A percentile compares a stretch with the other conserved stretches of the same genome.
Evolutionary conservation across 192 early-diverging fungal genomes (phyloP).

Genomic region (Dimargaris verticillata): DNA sequence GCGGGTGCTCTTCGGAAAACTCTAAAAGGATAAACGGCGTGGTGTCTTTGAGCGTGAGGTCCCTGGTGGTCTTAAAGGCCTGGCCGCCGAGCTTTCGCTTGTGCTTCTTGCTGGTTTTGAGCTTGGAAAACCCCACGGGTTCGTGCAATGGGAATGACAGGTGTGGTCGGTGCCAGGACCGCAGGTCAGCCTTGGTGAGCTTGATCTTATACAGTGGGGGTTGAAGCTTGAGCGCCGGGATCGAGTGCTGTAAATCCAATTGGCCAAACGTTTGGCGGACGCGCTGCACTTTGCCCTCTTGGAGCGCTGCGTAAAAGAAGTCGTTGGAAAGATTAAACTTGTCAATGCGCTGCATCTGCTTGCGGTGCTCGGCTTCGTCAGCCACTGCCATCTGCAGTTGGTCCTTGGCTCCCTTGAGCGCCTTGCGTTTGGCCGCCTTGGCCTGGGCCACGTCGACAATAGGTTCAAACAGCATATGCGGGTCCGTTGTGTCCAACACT

Average conservation of each 20-base stretch:
- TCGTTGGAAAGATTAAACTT: slow-evolving; percentile 83
- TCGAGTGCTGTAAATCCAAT: slow-evolving; percentile 66
- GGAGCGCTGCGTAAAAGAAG: slow-evolving; percentile 59
- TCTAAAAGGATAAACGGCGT: slow-evolving; percentile 71
- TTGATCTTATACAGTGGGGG: slow-evolving; percentile 69
- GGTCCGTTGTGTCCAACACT: slow-evolving; percentile 36
- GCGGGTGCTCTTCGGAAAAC: slow-evolving; percentile 92
- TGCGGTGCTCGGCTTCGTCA: slow-evolving; percentile 40
- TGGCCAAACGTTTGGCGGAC: slow-evolving; percentile 80
- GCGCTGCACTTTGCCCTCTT: slow-evolving; percentile 45
- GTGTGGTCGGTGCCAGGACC: slow-evolving; percentile 77
- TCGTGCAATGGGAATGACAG: slow-evolving; percentile 43
- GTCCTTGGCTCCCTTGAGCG: neutral
- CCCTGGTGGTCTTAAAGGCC: slow-evolving; percentile 63
- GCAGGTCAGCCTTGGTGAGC: slow-evolving; percentile 59
- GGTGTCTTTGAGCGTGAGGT: slow-evolving; percentile 78
- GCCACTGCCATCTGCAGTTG: slow-evolving; percentile 27
- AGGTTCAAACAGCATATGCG: slow-evolving; percentile 55
- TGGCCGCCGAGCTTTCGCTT: slow-evolving; percentile 49
- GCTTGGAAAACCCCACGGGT: slow-evolving; percentile 52
- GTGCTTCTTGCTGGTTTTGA: slow-evolving; percentile 50
- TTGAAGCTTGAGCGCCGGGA: slow-evolving; percentile 70
- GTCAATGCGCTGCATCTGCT: slow-evolving; percentile 40
- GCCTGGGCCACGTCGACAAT: slow-evolving; percentile 22
- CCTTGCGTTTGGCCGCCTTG: slow-evolving; percentile 20